Evolutionary conservation across 192 early-diverging fungal genomes (phyloP).

Genomic region (Chytriomyces confervae): DNA sequence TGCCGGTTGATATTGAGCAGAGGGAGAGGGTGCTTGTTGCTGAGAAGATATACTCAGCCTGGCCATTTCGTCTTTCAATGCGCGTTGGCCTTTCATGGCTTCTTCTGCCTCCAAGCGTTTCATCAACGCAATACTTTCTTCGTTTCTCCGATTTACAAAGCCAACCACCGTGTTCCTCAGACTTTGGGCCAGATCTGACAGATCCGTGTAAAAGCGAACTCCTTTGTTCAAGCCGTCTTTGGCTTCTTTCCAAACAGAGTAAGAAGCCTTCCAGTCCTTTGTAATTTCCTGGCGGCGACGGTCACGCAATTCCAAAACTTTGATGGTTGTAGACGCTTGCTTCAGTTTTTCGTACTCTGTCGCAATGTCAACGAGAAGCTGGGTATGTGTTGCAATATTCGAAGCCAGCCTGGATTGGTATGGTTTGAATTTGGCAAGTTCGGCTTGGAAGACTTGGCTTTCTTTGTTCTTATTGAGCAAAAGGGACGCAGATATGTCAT

Average conservation of each 20-base stretch:
- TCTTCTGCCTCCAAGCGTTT: conserved; percentile 57
- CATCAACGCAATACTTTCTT: conserved; percentile 66
- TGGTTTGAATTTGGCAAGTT: conserved; percentile 89
- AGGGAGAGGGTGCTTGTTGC: neutral
- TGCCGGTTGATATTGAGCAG: neutral
- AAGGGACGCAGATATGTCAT: conserved; percentile 86
- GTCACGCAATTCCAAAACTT: conserved; percentile 66
- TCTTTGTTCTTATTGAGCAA: conserved; percentile 86
- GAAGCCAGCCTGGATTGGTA: conserved; percentile 75
- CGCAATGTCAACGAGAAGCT: conserved; percentile 75
- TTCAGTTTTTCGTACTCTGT: conserved; percentile 71
- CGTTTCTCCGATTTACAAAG: conserved; percentile 64
- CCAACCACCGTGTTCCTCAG: conserved; percentile 58
- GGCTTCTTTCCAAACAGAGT: conserved; percentile 70
- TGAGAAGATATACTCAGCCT: conserved; percentile 41
- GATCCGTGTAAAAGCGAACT: conserved; percentile 71
- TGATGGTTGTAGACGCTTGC: conserved; percentile 45
- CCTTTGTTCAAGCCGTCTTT: conserved; percentile 73
- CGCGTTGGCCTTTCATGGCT: conserved; percentile 65
- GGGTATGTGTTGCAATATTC: conserved; percentile 75
- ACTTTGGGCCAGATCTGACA: conserved; percentile 62
- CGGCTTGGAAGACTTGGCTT: conserved; percentile 83
- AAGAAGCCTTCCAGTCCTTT: conserved; percentile 69
- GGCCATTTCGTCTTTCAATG: conserved; percentile 67
- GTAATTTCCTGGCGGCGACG: conserved; percentile 70